Percentiles rank a stretch among this genome's conserved stretches.
Evolutionary conservation across 2,329 filamentous ascomycete species (phyloP).

Genomic region (Fusarium napiforme): DNA sequence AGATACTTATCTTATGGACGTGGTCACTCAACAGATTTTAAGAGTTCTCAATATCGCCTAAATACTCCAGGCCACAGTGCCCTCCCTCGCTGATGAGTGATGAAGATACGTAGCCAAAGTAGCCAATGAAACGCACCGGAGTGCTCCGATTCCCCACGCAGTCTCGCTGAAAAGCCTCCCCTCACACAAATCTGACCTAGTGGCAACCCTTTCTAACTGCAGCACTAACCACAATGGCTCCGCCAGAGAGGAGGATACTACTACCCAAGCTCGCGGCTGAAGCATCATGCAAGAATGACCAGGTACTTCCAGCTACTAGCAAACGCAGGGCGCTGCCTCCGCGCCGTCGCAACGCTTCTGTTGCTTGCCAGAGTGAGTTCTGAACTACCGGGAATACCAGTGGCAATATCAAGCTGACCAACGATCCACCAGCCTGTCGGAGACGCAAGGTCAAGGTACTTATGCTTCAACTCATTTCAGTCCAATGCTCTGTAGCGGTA

Average conservation of each 20-base stretch:
- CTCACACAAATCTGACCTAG: background rate
- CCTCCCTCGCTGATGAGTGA: no score
- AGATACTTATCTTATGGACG: no score
- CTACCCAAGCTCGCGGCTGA: background rate
- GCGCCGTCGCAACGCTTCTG: background rate
- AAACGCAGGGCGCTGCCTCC: background rate
- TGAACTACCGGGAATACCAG: no score
- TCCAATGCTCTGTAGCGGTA: background rate
- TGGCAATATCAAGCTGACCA: background rate
- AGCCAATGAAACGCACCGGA: no score
- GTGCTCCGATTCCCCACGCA: no score
- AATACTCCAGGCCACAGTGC: no score
- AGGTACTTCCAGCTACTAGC: no score
- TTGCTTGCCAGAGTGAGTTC: background rate
- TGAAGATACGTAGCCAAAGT: background rate
- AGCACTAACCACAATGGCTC: background rate
- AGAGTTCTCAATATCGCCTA: no score
- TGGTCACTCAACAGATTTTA: no score
- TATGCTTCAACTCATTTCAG: background rate
- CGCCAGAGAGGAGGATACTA: fast-evolving
- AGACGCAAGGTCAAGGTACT: background rate
- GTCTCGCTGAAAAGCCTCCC: background rate
- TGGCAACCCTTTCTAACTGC: background rate
- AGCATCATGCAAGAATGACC: fast-evolving
- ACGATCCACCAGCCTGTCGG: background rate